Base-by-base conservation (phyloP, 441 rosid genomes). In the Brassica balearica region DNA sequence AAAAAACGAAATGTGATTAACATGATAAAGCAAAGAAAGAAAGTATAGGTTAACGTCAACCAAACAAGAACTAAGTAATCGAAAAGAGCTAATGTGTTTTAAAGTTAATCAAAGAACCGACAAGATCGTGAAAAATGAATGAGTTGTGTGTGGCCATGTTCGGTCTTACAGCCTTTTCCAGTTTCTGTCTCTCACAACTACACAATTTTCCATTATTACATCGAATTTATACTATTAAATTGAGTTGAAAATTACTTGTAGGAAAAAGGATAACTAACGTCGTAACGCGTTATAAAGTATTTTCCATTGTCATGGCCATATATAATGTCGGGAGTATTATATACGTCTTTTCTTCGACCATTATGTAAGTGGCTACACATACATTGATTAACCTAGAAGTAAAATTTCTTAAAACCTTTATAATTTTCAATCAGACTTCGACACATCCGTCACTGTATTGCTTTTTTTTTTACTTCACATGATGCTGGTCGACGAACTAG, bases 131-230 rank as follows among this genome's bases (percentile, higher is more conserved):
- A 72, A 46, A 14, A 58, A 5, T 25, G 53, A 41, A 71, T 65
- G 62, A 41, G 72, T 71, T 77, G 71, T 71, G 68, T 71, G 72
- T 71, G 76, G 77, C 77, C 77, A 78, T 78, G 73, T 67, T 72
- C 69, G 43, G 20, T 59, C 81, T 46, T 78, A 66, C 77, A 78
- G 64, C 77, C 62, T 78, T 78, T 32, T 78, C 81, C 63, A 77
- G 60, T 71, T 41, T 65, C n/a, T 23, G 22, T 62, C 70, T 32
- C 56, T 19, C 70, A 32, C 64, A 46, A 20, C 20, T 17, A 59
- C 25, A 22, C n/a, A 51, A 23, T 34, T 38, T 55, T 77, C 22
- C 41, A 41, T 65, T 56, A 25, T 43, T 71, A 15, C 32, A 3
- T 14, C 5, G 4, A 9, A 48, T 20, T 11, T 8, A 7, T 46